These are phyloP conservation scores for Ilyonectria sp. DNA, from an alignment of 2,329 filamentous ascomycete species.

Conservation along the genomic window DNA sequence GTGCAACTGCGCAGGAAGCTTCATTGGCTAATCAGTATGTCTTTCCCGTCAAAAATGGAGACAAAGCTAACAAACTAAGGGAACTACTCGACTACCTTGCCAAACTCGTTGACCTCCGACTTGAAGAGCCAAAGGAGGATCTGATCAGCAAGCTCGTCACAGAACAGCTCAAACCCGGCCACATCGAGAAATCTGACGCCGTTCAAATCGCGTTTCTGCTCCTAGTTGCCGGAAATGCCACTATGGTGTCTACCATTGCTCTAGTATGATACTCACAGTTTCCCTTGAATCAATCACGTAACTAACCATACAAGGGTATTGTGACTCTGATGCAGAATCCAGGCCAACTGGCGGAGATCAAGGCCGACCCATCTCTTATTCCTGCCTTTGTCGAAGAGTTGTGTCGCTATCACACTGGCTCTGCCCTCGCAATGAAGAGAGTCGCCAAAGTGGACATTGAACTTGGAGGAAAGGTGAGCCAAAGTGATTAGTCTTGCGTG, in stretches of 20 bases:
- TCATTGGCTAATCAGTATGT: conserved; percentile 59
- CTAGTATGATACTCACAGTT: conserved; percentile 49
- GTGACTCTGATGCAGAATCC: conserved; percentile 62
- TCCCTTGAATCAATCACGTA: not conserved
- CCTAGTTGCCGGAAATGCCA: conserved; percentile 66
- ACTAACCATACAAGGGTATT: conserved; percentile 54
- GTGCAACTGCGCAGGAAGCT: conserved; percentile 62
- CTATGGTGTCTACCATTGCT: conserved; percentile 67
- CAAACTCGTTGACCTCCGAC: conserved; percentile 58
- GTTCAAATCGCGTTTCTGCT: conserved; percentile 65
- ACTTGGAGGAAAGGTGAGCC: conserved; percentile 57
- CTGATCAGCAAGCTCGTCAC: conserved; percentile 61
- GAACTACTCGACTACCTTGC: conserved; percentile 62
- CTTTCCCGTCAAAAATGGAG: fast-evolving
- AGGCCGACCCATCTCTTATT: conserved; percentile 55
- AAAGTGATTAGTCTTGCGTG: too few relatives aligned
- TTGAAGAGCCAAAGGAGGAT: conserved; percentile 59
- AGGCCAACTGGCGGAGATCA: conserved; percentile 58
- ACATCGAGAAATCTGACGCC: conserved; percentile 57
- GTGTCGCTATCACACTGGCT: conserved; percentile 64
- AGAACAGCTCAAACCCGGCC: conserved; percentile 58
- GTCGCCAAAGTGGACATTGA: conserved; percentile 63
- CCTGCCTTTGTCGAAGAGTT: conserved; percentile 63
- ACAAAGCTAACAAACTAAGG: conserved; percentile 39
- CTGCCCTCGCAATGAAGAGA: conserved; percentile 62